Percentiles rank a stretch among this genome's conserved stretches.
Evolutionary conservation across 768 basidiomycete species (phyloP).

Genomic region (Leccinum aurantiacum): DNA sequence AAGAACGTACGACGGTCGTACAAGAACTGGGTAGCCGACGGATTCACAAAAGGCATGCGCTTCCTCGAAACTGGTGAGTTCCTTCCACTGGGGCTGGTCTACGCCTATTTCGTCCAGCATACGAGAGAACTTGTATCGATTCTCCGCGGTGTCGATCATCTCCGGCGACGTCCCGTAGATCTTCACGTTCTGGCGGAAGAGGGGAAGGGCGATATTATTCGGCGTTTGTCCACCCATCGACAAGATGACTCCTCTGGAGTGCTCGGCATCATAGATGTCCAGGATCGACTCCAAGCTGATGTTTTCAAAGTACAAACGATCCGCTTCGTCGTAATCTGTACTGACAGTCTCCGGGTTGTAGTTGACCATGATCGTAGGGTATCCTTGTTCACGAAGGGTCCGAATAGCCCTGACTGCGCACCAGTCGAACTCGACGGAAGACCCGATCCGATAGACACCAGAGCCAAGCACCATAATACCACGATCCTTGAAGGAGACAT

Average conservation of each 20-base stretch:
- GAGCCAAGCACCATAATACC: slow-evolving; percentile 98
- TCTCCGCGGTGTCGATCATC: slow-evolving; percentile 99
- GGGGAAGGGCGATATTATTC: slow-evolving; percentile 94
- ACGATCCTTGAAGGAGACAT: slow-evolving; percentile 83
- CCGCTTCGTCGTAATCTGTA: slow-evolving; percentile 98
- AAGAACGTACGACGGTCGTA: slow-evolving; percentile 97
- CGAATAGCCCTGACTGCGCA: slow-evolving; percentile 97
- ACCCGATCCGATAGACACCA: slow-evolving; percentile 97
- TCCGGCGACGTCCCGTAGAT: slow-evolving; percentile 98
- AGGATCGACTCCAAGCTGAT: slow-evolving; percentile 95
- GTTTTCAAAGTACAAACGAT: slow-evolving; percentile 98
- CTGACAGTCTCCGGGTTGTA: slow-evolving; percentile 99
- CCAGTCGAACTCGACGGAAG: slow-evolving; percentile 99
- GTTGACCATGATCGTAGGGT: slow-evolving; percentile 98
- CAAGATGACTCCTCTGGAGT: slow-evolving; percentile 86
- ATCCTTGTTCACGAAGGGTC: slow-evolving; percentile 90
- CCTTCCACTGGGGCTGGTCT: slow-evolving; percentile 97
- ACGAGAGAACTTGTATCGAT: slow-evolving; percentile 99
- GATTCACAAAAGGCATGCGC: slow-evolving; percentile 87
- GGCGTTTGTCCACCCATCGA: slow-evolving; percentile 99
- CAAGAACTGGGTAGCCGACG: slow-evolving; percentile 94
- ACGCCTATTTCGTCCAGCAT: slow-evolving; percentile 97
- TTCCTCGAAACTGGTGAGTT: slow-evolving; percentile 87
- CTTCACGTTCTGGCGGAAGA: slow-evolving; percentile 97
- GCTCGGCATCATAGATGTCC: slow-evolving; percentile 93